A percentile compares a stretch with the other conserved stretches of the same genome.
Conservation (phyloP, 1,284 basidiomycete genomes). For the Apiotrichum akiyoshidainum region DNA sequence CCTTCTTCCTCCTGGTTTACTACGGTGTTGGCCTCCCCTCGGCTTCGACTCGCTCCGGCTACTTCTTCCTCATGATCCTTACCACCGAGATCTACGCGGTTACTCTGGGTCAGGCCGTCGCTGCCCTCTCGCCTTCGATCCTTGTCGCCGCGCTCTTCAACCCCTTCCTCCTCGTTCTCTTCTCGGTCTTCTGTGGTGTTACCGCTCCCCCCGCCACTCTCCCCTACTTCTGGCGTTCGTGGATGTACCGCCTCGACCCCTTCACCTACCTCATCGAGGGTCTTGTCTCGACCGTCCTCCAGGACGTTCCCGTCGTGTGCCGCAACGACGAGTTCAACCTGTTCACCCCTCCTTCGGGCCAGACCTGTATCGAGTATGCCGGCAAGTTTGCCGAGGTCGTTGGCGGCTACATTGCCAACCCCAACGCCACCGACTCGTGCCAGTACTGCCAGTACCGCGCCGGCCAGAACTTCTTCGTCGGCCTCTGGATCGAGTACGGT, state of each 20-base stretch:
- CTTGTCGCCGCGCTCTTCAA: slow-evolving; percentile 75
- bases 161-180: slow-evolving; percentile 67
- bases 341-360: slow-evolving; percentile 64
- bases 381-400: slow-evolving; percentile 61
- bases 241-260: slow-evolving; percentile 51
- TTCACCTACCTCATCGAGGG: slow-evolving; percentile 68
- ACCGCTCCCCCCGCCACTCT: slow-evolving; percentile 63
- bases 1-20: slow-evolving; percentile 65
- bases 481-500: slow-evolving; percentile 64
- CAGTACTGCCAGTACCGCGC: slow-evolving; percentile 46
- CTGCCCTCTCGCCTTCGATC: slow-evolving; percentile 62
- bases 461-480: slow-evolving; percentile 35
- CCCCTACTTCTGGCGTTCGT: slow-evolving; percentile 68
- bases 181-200: slow-evolving; percentile 74
- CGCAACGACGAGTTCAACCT: slow-evolving; percentile 63
- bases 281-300: slow-evolving; percentile 74
- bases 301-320: slow-evolving; percentile 69
- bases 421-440: slow-evolving; percentile 54
- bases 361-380: slow-evolving; percentile 72
- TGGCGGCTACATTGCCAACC: slow-evolving; percentile 79
- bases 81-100: slow-evolving; percentile 75
- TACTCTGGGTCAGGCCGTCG: slow-evolving; percentile 66
- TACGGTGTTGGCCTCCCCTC: slow-evolving; percentile 42
- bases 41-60: slow-evolving; percentile 33
- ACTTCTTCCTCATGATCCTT: slow-evolving; percentile 61